These are phyloP conservation scores for Candida andamanensis DNA, from an alignment of 805 yeast genomes.

Conservation along the genomic window DNA sequence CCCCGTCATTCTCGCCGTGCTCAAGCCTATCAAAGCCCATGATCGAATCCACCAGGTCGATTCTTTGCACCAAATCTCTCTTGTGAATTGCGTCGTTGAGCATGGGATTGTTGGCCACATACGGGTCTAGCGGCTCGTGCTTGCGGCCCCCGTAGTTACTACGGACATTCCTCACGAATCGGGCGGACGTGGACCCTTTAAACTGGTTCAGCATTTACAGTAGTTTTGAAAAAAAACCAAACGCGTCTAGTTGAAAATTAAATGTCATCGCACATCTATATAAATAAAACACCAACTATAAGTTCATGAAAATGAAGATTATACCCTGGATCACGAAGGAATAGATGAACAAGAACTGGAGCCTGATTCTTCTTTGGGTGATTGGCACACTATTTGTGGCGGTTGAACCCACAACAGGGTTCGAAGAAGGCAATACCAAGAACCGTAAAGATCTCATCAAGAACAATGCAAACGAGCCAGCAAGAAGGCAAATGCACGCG, in stretches of 20 bases:
- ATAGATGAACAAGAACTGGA: constrained; percentile 82
- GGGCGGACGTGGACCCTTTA: constrained; percentile 49
- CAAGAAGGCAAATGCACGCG: constrained; percentile 24
- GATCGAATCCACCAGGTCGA: constrained; percentile 65
- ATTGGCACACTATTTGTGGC: constrained; percentile 53
- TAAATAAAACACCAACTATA: constrained; percentile 1
- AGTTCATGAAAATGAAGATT: constrained; percentile 64
- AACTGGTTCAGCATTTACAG: constrained; percentile 17
- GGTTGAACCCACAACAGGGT: constrained; percentile 23
- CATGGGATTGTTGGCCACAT: constrained; percentile 30
- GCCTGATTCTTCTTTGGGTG: constrained; percentile 70
- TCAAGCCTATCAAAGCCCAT: constrained; percentile 88
- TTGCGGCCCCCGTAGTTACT: constrained; percentile 1
- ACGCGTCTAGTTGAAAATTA: too few relatives aligned
- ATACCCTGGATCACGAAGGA: constrained; percentile 76
- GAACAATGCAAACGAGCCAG: constrained; percentile 46
- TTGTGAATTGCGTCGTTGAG: constrained; percentile 36
- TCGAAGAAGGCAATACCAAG: constrained; percentile 56
- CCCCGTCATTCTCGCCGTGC: constrained; percentile 54
- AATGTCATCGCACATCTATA: too few relatives aligned
- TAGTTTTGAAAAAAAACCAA: too few relatives aligned
- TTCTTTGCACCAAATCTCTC: constrained; percentile 50
- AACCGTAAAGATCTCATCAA: constrained; percentile 66
- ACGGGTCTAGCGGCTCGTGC: constrained; percentile 15
- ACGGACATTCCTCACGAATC: constrained; percentile 41